Evolutionary conservation across 306 rosid species (phyloP), one percentile per base, ranked within the genome.

Genomic region (Cucurbita pepo): DNA sequence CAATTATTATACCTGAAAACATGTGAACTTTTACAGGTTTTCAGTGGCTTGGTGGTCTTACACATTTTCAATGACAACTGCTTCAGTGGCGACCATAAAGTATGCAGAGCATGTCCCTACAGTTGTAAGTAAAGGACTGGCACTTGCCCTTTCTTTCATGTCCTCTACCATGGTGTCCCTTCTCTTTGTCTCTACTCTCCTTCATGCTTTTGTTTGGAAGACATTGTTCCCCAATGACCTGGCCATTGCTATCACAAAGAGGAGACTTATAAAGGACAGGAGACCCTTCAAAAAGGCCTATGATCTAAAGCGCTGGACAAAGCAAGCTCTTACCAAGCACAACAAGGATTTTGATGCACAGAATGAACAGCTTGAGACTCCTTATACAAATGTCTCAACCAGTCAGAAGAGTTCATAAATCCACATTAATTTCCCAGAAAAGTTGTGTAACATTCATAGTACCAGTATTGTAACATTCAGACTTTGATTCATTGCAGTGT

Each of bases 1-100:
- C n/a, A n/a, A 54, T n/a, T 2, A 40, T 38, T 9, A 40, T 64
- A 67, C 72, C 56, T 47, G 56, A 45, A 30, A 67, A 67, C 56
- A 45, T 47, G 36, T 64, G 56, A 22, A 22, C 64, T 77, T 52
- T 74, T 73, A 77, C 83, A 89, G 97, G 78, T 92, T 92, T 84
- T 89, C 96, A 1, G 94, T 92, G 77, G 91, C 97, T 13, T 89
- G 95, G 97, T 88, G 96, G 97, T 84, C 96, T 56, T 92, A 89
- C 80, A 88, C 96, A 36, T 89, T 89, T 69, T 95, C 92, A 2
- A 89, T 85, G 96, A 89, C 97, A 56, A 92, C 97, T 3, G 86
- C 85, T 10, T 80, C 92, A 14, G 90, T 89, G 75, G 96, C 91
- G 13, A 83, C 96, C 43, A 89, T 89, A 78, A 88, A 82, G 75